Evolutionary conservation across 495 filamentous ascomycete genomes (phyloP), one percentile per base, ranked within the genome.

Genomic region (Cercophora scortea): DNA sequence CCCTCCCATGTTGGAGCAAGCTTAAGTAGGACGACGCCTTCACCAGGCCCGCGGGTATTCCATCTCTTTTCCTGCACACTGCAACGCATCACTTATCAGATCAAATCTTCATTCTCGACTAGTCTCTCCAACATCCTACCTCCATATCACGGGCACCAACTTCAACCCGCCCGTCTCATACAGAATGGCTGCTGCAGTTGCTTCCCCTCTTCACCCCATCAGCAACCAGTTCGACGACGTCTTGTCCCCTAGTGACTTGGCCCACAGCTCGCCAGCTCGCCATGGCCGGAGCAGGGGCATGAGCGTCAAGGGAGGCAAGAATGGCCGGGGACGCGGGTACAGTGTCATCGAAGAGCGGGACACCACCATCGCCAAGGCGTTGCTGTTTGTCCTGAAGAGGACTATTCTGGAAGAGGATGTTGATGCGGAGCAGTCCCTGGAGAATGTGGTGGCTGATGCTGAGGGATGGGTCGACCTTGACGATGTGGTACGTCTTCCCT

Each of bases 201-300:
- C 61, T 33, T 61, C 64, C 42, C 61, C 65, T 38, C 50, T 68
- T 32, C 61, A 56, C 47, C 44, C 61, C 49, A 67, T 69, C 57
- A 59, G 56, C 54, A 56, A 57, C 45, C 60, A 66, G 57, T 59
- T 71, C 49, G 60, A 61, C 49, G 71, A 66, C 8, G 71, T 75
- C 35, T 69, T 75, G 44, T 64, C 66, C 11, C 72, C 72, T 17
- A 73, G 71, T 45, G 69, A 69, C 17, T 44, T 73, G 19, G 65
- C 60, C n/a, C 66, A 71, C 44, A 61, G 70, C 53, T 61, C 54
- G 40, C 65, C 71, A 41, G 25, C 25, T 25, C 69, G 72, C 42
- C 72, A 75, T 62, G 72, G 72, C 45, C 65, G 72, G 45, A 68
- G 68, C 54, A 55, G 65, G 47, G 71, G 65, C 9, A 69, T 71